These are phyloP conservation scores for Hymenoscyphus occultus DNA, from an alignment of 2,329 filamentous ascomycete genomes.

Conservation along the genomic window DNA sequence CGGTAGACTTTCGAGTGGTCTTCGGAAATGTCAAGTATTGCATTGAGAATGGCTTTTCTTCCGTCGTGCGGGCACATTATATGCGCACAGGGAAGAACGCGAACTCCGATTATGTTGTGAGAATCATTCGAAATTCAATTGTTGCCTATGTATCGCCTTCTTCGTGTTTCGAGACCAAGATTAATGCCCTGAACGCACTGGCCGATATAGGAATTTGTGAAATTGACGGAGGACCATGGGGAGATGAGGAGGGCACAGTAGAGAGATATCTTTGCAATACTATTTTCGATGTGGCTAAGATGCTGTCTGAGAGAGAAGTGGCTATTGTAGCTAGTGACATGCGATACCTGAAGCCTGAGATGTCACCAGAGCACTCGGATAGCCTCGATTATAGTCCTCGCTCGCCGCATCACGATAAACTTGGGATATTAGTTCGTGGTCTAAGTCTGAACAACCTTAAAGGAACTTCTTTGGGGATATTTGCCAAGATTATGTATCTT, in stretches of 20 bases:
- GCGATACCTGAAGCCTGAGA: conserved; percentile 7
- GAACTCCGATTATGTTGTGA: conserved; percentile 9
- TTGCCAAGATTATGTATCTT: conserved; percentile 14
- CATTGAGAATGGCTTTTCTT: background rate
- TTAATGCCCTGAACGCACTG: conserved; percentile 20
- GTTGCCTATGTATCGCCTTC: conserved; percentile 7
- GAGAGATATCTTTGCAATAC: conserved; percentile 7
- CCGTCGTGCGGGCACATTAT: too few relatives aligned
- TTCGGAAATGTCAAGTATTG: background rate
- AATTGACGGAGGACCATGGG: background rate
- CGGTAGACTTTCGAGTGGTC: conserved; percentile 15
- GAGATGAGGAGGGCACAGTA: background rate
- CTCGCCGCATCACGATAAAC: background rate
- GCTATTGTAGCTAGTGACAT: conserved; percentile 5
- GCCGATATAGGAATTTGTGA: conserved; percentile 14
- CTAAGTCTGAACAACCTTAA: background rate
- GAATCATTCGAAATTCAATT: conserved; percentile 17
- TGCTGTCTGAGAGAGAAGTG: conserved; percentile 12
- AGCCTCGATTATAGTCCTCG: background rate
- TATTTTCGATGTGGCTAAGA: conserved; percentile 8
- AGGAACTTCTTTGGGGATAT: background rate
- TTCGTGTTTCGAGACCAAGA: conserved; percentile 19
- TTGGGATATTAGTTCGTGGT: background rate
- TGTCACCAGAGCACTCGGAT: conserved; percentile 1
- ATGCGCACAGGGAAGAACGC: background rate